Evolutionary conservation across 164 flowering plant species (phyloP).

Genomic region (Cinnamomum chago): DNA sequence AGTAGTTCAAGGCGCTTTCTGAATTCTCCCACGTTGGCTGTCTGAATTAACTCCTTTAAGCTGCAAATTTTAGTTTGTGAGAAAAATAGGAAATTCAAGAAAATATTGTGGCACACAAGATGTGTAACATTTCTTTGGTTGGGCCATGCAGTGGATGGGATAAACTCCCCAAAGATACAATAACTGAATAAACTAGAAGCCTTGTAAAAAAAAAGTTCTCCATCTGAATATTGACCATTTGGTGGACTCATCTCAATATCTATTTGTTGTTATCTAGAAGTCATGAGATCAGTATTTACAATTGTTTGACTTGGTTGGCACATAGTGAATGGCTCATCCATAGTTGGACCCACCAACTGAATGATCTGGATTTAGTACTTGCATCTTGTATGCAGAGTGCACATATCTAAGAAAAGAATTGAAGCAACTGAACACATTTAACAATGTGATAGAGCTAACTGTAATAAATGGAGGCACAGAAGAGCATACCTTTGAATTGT

Average conservation of each 20-base stretch:
- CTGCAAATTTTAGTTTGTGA: conserved; percentile 37
- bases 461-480: conserved; percentile 5
- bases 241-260: neutral
- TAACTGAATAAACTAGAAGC: neutral
- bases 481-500: conserved; percentile 51
- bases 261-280: neutral
- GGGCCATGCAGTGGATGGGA: neutral
- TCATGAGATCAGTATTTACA: no score
- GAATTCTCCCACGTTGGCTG: conserved; percentile 85
- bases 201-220: neutral
- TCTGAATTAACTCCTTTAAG: conserved; percentile 74
- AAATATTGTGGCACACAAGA: neutral
- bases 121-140: no score
- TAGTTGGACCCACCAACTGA: neutral
- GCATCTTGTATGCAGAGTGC: neutral
- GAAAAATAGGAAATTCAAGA: no score
- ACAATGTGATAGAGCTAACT: no score
- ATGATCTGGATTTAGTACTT: neutral
- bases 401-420: neutral
- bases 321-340: no score
- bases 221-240: neutral
- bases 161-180: neutral
- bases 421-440: no score
- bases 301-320: no score
- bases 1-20: conserved; percentile 79